Base-by-base conservation (phyloP, 805 yeast genomes). In the Gaillardinia entomophila region DNA sequence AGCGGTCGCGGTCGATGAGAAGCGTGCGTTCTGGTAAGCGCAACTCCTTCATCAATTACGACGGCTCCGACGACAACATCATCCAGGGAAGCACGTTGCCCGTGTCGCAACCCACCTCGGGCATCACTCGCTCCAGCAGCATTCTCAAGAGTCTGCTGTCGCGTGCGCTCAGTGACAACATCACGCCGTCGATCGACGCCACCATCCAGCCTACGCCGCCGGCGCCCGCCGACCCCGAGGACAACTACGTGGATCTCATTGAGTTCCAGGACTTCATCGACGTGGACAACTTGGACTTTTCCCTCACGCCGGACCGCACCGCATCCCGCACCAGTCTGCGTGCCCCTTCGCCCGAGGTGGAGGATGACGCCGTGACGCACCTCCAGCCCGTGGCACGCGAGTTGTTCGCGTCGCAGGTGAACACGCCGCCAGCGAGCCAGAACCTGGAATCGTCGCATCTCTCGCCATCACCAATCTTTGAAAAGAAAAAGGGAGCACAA, bases 1-100 rank as follows among this genome's bases (percentile, higher is more conserved):
- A 84, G 52, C 67, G 89, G 38, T 73, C 82, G 6, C 49, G 77
- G 31, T 72, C 79, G 4, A 62, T 73, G 62, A 69, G 73, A 48
- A 79, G 87, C 0, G 52, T 69, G n/a, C 60, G 46, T 33, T 57
- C 66, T 12, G 48, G 45, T 12, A 62, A 42, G 45, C 40, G 71
- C 15, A 62, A 54, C 34, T 60, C 68, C 16, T 66, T 53, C 40
- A 55, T 58, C 13, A 64, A 65, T 34, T 66, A 62, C 38, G 45
- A 58, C 28, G 70, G 70, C 5, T 55, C 60, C 11, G 67, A 66
- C 33, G 71, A 64, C 10, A 62, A 66, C 38, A 50, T 65, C 20
- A 48, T 66, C 23, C 54, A 61, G 24, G 34, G 28, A 6, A 37
- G 45, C 25, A 35, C 46, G 26, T 41, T 46, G 27, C 39, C 49